phyloP scores from a whole-genome alignment of 495 filamentous ascomycete species.

The Neurospora tetrasperma region DNA sequence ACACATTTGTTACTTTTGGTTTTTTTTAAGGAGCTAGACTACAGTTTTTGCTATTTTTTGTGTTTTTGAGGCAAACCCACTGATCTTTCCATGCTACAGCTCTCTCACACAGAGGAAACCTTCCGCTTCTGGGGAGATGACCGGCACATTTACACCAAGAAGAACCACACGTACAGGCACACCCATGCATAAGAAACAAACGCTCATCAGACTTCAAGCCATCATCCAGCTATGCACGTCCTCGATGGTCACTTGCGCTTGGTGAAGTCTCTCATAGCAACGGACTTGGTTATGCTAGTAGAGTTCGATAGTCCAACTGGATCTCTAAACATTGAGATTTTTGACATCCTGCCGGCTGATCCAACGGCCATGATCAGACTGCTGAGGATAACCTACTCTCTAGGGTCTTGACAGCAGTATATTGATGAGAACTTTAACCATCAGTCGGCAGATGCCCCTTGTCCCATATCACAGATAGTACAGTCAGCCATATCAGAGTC shows the following conservation, averaged over 20 bases:
- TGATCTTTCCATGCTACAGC: slow-evolving; percentile 1
- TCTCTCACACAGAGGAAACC: not conserved
- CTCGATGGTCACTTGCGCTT: not conserved
- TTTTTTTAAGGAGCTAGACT: not conserved
- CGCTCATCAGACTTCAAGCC: not conserved
- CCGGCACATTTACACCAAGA: not conserved
- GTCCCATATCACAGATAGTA: not conserved
- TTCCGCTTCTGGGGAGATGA: not conserved
- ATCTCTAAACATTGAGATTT: not conserved
- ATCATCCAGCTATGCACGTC: not conserved
- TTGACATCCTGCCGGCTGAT: not conserved
- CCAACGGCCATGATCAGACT: not conserved
- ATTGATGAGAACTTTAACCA: not conserved
- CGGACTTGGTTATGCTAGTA: not conserved
- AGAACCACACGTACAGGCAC: not conserved
- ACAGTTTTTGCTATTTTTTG: not conserved
- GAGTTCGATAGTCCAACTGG: not conserved
- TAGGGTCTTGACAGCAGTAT: not conserved
- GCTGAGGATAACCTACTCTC: not conserved
- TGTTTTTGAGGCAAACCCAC: not conserved
- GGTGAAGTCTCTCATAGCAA: not conserved
- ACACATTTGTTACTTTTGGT: not conserved
- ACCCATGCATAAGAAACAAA: not conserved
- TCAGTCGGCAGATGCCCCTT: not conserved
- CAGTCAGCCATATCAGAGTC: not conserved